Evolutionary conservation across 495 filamentous ascomycete species (phyloP).

Genomic region (Penicilliopsis zonata): DNA sequence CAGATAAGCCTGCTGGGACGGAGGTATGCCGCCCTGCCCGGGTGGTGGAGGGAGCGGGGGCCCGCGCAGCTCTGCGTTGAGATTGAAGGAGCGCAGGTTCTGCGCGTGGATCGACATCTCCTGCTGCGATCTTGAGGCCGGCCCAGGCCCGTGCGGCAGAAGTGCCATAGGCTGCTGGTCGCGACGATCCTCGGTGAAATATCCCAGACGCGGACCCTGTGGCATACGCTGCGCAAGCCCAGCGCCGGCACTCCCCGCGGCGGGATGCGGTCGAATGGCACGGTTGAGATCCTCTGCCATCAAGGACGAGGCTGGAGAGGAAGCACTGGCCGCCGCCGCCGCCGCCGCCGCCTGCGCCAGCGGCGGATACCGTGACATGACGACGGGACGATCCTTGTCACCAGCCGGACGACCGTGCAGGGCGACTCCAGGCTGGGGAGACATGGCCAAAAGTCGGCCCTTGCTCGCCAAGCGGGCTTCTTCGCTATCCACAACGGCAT

Average conservation of each 20-base stretch:
- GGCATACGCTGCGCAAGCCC: slow-evolving; percentile 14
- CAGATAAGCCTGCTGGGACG: slow-evolving; percentile 17
- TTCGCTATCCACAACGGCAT: slow-evolving; percentile 38
- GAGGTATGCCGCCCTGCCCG: slow-evolving; percentile 3
- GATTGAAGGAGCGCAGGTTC: slow-evolving; percentile 7
- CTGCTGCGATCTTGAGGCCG: slow-evolving; percentile 17
- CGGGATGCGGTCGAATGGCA: slow-evolving; percentile 17
- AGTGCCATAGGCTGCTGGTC: slow-evolving; percentile 21
- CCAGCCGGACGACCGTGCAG: slow-evolving; percentile 17
- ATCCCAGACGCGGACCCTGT: slow-evolving; percentile 29
- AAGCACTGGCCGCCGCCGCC: slow-evolving; percentile 29
- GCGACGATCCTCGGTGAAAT: slow-evolving; percentile 32
- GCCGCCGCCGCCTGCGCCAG: slow-evolving; percentile 34
- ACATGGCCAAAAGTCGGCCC: slow-evolving; percentile 18
- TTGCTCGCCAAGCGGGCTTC: slow-evolving; percentile 39
- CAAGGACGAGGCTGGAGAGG: slow-evolving; percentile 15
- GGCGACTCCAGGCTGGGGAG: slow-evolving; percentile 20
- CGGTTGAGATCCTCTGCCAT: slow-evolving; percentile 22
- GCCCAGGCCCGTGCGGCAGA: slow-evolving; percentile 11
- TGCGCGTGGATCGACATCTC: slow-evolving; percentile 22
- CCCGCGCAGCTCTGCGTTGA: slow-evolving; percentile 11
- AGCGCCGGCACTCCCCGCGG: too few relatives aligned
- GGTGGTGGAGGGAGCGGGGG: slow-evolving; percentile 9
- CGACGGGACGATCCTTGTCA: slow-evolving; percentile 29
- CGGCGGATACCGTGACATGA: slow-evolving; percentile 24